Conservation (phyloP, 2,329 filamentous ascomycete genomes). For the Fonsecaea pugnacius region DNA sequence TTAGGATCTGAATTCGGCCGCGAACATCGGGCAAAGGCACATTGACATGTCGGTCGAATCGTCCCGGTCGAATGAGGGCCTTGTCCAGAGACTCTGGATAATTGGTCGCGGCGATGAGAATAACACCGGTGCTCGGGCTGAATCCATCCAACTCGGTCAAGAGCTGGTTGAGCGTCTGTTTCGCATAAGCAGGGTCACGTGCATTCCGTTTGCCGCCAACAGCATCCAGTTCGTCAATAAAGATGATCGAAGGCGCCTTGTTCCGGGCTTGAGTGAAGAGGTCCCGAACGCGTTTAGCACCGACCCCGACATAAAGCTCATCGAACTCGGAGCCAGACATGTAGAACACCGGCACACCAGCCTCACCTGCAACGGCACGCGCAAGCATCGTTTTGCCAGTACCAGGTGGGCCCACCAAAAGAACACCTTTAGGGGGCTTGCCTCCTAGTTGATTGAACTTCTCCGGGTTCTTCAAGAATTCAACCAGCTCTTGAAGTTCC, state of each 20-base stretch:
- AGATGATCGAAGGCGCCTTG: constrained; percentile 91
- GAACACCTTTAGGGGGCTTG: constrained; percentile 94
- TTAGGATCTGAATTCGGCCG: constrained; percentile 87
- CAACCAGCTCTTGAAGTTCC: constrained; percentile 93
- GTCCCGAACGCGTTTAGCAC: constrained; percentile 93
- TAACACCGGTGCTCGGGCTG: constrained; percentile 89
- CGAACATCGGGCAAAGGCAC: constrained; percentile 91
- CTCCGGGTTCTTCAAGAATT: constrained; percentile 91
- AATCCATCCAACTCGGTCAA: constrained; percentile 97
- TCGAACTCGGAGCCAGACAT: constrained; percentile 99
- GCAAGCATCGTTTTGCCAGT: constrained; percentile 97
- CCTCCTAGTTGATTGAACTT: constrained; percentile 92
- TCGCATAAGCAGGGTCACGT: constrained; percentile 89
- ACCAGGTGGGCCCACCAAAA: constrained; percentile 92
- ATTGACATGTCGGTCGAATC: constrained; percentile 90
- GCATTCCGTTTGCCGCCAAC: constrained; percentile 94
- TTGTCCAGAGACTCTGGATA: constrained; percentile 94
- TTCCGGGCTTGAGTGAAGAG: constrained; percentile 80
- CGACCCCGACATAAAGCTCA: constrained; percentile 96
- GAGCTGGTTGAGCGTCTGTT: constrained; percentile 96
- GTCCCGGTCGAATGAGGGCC: constrained; percentile 87
- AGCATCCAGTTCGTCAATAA: constrained; percentile 92
- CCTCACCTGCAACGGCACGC: constrained; percentile 92
- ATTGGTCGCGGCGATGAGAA: constrained; percentile 95
- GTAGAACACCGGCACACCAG: constrained; percentile 98